A percentile compares a stretch with the other conserved stretches of the same genome.
These are phyloP conservation scores for Lichtheimia ornata DNA, from an alignment of 371 early-diverging fungal species.

Conservation along the genomic window DNA sequence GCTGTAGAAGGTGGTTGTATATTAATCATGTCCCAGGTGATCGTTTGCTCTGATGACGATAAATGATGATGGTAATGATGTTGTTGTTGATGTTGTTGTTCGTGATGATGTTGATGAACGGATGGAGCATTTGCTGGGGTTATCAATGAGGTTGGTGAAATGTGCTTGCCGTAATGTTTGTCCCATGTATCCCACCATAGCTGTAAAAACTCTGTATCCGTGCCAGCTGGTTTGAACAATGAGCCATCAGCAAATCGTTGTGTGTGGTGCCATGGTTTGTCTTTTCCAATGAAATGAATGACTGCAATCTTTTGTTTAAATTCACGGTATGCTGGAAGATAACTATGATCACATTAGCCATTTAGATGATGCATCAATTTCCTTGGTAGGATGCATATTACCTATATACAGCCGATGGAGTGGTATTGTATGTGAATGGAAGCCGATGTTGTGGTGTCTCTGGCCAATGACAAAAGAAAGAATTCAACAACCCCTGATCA, in stretches of 20 bases:
- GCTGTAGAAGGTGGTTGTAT: too few species aligned
- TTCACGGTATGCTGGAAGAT: slow-evolving; percentile 72
- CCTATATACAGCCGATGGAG: slow-evolving; percentile 87
- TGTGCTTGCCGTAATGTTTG: slow-evolving; percentile 47
- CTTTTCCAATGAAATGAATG: slow-evolving; percentile 88
- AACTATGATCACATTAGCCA: slow-evolving; percentile 44
- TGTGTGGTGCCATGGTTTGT: slow-evolving; percentile 88
- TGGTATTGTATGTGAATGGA: slow-evolving; percentile 92
- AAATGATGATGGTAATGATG: too few species aligned
- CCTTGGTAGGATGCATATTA: slow-evolving; percentile 16
- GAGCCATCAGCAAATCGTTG: slow-evolving; percentile 65
- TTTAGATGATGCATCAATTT: slow-evolving; percentile 5
- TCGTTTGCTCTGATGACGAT: too few species aligned
- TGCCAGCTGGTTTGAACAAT: slow-evolving; percentile 49
- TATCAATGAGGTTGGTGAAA: neutral
- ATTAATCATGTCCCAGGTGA: too few species aligned
- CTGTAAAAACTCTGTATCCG: slow-evolving; percentile 51
- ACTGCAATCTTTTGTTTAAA: slow-evolving; percentile 72
- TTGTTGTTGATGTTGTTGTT: too few species aligned
- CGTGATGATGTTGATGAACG: too few species aligned
- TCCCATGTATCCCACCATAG: slow-evolving; percentile 79
- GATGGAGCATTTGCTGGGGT: too few species aligned
- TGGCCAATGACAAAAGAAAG: slow-evolving; percentile 84
- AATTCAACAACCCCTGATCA: slow-evolving; percentile 94
- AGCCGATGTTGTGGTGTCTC: slow-evolving; percentile 64